These are phyloP conservation scores for Coniophora puteana DNA, from an alignment of 1,284 basidiomycete genomes.

Conservation along the genomic window DNA sequence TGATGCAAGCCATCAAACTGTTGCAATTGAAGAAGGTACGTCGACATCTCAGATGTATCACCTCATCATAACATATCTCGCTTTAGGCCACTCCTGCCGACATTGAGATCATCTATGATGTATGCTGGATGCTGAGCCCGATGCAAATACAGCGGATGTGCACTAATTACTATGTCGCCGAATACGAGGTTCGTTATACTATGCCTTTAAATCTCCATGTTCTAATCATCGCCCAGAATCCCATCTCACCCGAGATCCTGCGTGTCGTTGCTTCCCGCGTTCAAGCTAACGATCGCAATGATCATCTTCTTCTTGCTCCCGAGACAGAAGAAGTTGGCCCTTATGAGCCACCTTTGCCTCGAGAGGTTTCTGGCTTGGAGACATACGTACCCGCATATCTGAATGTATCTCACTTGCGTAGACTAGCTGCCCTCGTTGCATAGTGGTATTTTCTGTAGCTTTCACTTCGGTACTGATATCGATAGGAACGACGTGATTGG, in stretches of 20 bases:
- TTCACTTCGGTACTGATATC: not conserved
- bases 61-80: conserved; percentile 9
- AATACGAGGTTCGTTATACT: conserved; percentile 76
- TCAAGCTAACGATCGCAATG: conserved; percentile 91
- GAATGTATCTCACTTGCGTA: conserved; percentile 78
- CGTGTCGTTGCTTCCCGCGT: conserved; percentile 95
- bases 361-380: conserved; percentile 85
- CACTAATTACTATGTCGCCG: conserved; percentile 97
- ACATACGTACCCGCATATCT: conserved; percentile 87
- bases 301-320: conserved; percentile 90
- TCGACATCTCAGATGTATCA: conserved; percentile 1
- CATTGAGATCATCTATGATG: conserved; percentile 98
- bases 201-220: not conserved
- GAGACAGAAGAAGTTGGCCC: conserved; percentile 95
- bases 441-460: conserved; percentile 24
- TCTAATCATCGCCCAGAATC: conserved; percentile 55
- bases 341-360: conserved; percentile 83
- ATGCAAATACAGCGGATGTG: conserved; percentile 99
- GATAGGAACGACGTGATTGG: not conserved
- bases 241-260: conserved; percentile 94
- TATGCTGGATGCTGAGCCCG: conserved; percentile 99
- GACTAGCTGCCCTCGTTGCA: conserved; percentile 79
- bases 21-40: conserved; percentile 96
- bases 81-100: conserved; percentile 82
- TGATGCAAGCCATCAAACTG: conserved; percentile 99